Evolutionary conservation across 805 yeast genomes (phyloP).

Genomic region (Cyberlindnera subsufficiens): DNA sequence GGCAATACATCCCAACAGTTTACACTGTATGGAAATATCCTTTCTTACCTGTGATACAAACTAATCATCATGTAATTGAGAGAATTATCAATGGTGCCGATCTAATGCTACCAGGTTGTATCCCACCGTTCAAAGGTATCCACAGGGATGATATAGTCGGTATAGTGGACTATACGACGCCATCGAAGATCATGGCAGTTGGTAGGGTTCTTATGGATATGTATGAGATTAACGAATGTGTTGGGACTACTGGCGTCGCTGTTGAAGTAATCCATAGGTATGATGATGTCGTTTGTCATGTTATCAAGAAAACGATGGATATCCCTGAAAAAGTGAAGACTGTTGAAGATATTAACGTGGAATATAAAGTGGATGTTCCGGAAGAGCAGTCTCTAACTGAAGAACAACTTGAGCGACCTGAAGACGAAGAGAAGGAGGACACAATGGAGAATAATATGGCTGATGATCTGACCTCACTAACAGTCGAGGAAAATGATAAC

Average conservation of each 20-base stretch:
- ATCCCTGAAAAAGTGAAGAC: slow-evolving; percentile 36
- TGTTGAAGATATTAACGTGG: slow-evolving; percentile 17
- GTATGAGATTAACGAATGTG: slow-evolving; percentile 35
- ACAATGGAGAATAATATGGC: slow-evolving; percentile 12
- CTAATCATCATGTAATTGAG: slow-evolving; percentile 70
- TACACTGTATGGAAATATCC: slow-evolving; percentile 70
- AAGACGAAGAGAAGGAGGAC: slow-evolving; percentile 7
- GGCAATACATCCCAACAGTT: slow-evolving; percentile 59
- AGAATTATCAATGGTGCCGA: slow-evolving; percentile 75
- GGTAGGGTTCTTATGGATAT: slow-evolving; percentile 56
- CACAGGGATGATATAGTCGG: slow-evolving; percentile 61
- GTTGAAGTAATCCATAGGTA: slow-evolving; percentile 63
- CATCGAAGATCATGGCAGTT: slow-evolving; percentile 68
- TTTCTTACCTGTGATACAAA: slow-evolving; percentile 57
- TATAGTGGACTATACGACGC: slow-evolving; percentile 47
- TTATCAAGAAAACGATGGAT: slow-evolving; percentile 40
- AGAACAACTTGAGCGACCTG: slow-evolving; percentile 2
- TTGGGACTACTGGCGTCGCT: slow-evolving; percentile 74
- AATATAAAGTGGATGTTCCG: slow-evolving; percentile 12
- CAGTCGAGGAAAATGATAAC: slow-evolving; percentile 64
- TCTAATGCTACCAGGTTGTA: slow-evolving; percentile 67
- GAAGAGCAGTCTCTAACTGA: slow-evolving; percentile 3
- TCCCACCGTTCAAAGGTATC: slow-evolving; percentile 45
- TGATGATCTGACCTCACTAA: slow-evolving; percentile 25
- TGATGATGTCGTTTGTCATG: slow-evolving; percentile 56